Percentiles rank a stretch among this genome's conserved stretches.
Evolutionary conservation across 768 basidiomycete species (phyloP).

Genomic region (Pleurotus ostreatus): DNA sequence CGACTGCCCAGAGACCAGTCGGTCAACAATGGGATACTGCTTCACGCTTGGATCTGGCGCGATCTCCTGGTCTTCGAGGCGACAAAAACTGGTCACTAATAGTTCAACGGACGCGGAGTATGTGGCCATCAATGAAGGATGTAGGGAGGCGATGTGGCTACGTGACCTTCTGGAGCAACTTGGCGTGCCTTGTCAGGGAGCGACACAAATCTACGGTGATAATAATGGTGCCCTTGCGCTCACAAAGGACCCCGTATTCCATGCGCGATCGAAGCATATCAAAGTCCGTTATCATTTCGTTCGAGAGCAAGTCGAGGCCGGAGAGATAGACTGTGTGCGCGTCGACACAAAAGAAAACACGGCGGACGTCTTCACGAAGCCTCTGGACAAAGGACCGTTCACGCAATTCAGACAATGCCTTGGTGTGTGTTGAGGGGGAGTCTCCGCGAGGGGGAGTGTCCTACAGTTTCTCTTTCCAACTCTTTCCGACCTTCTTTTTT

Average conservation of each 20-base stretch:
- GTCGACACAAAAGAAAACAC: constrained; percentile 29
- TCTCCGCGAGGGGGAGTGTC: not conserved
- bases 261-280: constrained; percentile 38
- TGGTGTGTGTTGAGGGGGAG: not conserved
- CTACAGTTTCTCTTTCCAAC: too few species aligned
- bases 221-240: constrained; percentile 33
- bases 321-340: constrained; percentile 22
- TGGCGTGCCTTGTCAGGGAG: constrained; percentile 5
- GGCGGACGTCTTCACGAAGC: constrained; percentile 39
- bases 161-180: constrained; percentile 16
- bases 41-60: constrained; percentile 26
- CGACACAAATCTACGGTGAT: constrained; percentile 21
- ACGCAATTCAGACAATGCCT: not conserved
- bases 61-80: constrained; percentile 29
- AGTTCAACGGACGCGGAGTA: constrained; percentile 40
- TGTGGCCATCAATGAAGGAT: constrained; percentile 29
- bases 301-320: constrained; percentile 25
- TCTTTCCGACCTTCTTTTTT: too few species aligned
- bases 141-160: constrained; percentile 22
- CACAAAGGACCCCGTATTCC: constrained; percentile 27
- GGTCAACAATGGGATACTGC: constrained; percentile 25
- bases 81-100: constrained; percentile 26
- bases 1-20: constrained; percentile 11
- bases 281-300: constrained; percentile 35
- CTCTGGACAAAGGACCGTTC: constrained; percentile 13